phyloP scores from a whole-genome alignment of 148 eudicot species.

The Rhododendron henanense region DNA sequence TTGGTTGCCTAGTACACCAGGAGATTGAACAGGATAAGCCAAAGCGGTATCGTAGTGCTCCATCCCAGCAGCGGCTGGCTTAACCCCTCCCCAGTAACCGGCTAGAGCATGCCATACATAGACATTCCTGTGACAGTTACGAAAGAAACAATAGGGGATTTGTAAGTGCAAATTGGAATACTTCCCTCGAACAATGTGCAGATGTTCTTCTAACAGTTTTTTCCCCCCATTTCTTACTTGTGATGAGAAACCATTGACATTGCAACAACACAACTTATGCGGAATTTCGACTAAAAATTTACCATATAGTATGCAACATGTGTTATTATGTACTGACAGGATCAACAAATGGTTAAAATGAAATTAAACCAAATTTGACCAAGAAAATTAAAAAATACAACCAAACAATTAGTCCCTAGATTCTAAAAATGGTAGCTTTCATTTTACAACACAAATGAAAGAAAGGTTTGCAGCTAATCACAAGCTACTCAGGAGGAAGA shows the following conservation, averaged over 20 bases:
- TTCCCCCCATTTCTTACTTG: not conserved
- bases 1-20: slow-evolving; percentile 85
- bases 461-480: not conserved
- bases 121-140: slow-evolving; percentile 47
- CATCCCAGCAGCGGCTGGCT: slow-evolving; percentile 80
- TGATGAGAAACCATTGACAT: not conserved
- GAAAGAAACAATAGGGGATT: not conserved
- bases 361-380: not conserved
- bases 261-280: not conserved
- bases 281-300: not conserved
- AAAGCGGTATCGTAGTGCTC: slow-evolving; percentile 82
- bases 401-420: not conserved
- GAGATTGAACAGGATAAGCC: slow-evolving; percentile 85
- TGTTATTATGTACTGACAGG: not conserved
- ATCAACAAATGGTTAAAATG: not conserved
- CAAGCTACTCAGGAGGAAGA: not conserved
- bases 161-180: not conserved
- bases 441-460: not conserved
- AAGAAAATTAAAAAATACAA: not conserved
- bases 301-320: not conserved
- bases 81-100: slow-evolving; percentile 98
- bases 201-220: not conserved
- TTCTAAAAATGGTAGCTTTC: not conserved
- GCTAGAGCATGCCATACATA: slow-evolving; percentile 98
- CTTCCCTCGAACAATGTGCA: not conserved